Conservation (phyloP, 2,329 filamentous ascomycete genomes). For the Teratosphaeria gauchensis region DNA sequence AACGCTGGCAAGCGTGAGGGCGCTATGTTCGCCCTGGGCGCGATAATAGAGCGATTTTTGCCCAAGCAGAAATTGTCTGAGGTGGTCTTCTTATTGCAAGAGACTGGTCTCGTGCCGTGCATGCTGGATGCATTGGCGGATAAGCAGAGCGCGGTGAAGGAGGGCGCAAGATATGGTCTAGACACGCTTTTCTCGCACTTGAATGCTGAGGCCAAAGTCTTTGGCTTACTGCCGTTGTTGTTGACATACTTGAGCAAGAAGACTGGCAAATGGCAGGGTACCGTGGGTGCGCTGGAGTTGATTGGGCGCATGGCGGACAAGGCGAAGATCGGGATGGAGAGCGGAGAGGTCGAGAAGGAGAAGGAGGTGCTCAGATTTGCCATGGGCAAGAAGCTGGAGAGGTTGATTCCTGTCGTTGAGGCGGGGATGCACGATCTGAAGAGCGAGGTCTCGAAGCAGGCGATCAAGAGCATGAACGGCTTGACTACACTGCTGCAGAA, state of each 20-base stretch:
- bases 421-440: slow-evolving; percentile 95
- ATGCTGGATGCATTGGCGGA: slow-evolving; percentile 82
- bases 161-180: slow-evolving; percentile 87
- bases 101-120: slow-evolving; percentile 60
- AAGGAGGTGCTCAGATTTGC: slow-evolving; percentile 85
- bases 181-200: slow-evolving; percentile 77
- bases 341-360: slow-evolving; percentile 71
- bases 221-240: slow-evolving; percentile 70
- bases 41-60: slow-evolving; percentile 84
- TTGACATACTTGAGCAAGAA: slow-evolving; percentile 67
- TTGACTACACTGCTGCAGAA: slow-evolving; percentile 86
- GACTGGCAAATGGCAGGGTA: slow-evolving; percentile 95
- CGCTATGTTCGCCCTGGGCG: slow-evolving; percentile 88
- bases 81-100: slow-evolving; percentile 70
- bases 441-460: slow-evolving; percentile 73
- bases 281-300: slow-evolving; percentile 73
- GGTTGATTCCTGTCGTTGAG: slow-evolving; percentile 84
- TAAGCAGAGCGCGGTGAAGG: slow-evolving; percentile 78
- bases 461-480: slow-evolving; percentile 84
- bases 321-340: slow-evolving; percentile 75
- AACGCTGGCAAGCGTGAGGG: slow-evolving; percentile 75
- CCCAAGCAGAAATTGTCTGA: slow-evolving; percentile 68
- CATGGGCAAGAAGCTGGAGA: slow-evolving; percentile 80
- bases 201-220: slow-evolving; percentile 70
- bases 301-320: slow-evolving; percentile 92